A percentile compares a stretch with the other conserved stretches of the same genome.
phyloP scores from a whole-genome alignment of 2,329 filamentous ascomycete species.

The Myriangium duriaei region DNA sequence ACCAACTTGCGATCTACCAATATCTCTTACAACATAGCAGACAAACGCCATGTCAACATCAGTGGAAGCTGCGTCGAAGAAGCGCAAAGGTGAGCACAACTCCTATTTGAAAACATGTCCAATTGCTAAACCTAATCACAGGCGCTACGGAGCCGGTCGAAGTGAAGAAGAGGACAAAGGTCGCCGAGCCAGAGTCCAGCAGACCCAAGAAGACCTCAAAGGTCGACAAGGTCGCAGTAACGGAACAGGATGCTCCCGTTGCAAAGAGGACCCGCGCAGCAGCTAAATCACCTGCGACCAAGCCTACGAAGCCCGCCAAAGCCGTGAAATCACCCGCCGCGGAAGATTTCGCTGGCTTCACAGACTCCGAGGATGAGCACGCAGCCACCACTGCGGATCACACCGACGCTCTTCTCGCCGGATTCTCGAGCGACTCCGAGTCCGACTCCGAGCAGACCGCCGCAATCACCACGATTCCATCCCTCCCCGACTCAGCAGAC shows the following conservation, averaged over 20 bases:
- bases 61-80: conserved; percentile 20
- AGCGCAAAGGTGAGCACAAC: conserved; percentile 22
- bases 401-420: conserved; percentile 38
- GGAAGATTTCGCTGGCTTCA: conserved; percentile 12
- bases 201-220: conserved; percentile 12
- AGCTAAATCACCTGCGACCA: conserved; percentile 11
- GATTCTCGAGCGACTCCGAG: conserved; percentile 35
- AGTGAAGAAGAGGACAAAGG: conserved; percentile 23
- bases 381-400: conserved; percentile 31
- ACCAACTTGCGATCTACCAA: background rate
- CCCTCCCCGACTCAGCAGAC: conserved; percentile 21
- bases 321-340: conserved; percentile 12
- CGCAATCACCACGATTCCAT: conserved; percentile 25
- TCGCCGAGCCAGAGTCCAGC: conserved; percentile 16
- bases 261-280: no score
- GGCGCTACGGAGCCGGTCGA: conserved; percentile 17
- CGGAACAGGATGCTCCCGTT: no score
- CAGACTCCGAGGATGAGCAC: conserved; percentile 19
- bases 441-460: conserved; percentile 26
- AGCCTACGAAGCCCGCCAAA: conserved; percentile 9
- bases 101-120: background rate
- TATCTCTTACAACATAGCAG: background rate
- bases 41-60: conserved; percentile 8
- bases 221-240: background rate
- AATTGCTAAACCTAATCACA: conserved; percentile 5